Evolutionary conservation across 352 stramenopile genomes (phyloP).

Genomic region (Phytophthora fragariae): DNA sequence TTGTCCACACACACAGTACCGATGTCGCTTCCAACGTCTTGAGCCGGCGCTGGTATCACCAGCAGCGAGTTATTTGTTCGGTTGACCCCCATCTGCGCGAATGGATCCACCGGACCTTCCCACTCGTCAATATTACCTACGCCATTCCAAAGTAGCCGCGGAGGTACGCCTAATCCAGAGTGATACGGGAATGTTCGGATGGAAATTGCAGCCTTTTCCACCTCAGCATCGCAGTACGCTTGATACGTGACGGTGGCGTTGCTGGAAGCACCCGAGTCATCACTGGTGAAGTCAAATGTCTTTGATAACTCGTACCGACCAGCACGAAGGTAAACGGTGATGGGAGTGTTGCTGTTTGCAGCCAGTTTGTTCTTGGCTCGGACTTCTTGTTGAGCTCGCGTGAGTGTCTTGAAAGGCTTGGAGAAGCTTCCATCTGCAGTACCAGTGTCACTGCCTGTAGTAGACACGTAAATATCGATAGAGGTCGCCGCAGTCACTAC

Average conservation of each 20-base stretch:
- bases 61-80: conserved; percentile 53
- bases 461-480: conserved; percentile 62
- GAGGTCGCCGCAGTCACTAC: conserved; percentile 11
- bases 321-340: conserved; percentile 69
- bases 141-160: conserved; percentile 72
- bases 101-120: conserved; percentile 65
- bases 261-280: conserved; percentile 49
- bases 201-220: conserved; percentile 44
- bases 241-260: conserved; percentile 64
- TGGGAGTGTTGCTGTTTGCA: conserved; percentile 35
- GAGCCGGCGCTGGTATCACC: conserved; percentile 19
- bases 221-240: conserved; percentile 64
- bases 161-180: conserved; percentile 40
- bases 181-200: conserved; percentile 59
- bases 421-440: conserved; percentile 55
- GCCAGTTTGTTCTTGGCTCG: conserved; percentile 32
- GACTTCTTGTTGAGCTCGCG: conserved; percentile 53
- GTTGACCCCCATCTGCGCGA: conserved; percentile 66
- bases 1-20: conserved; percentile 71
- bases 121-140: conserved; percentile 51
- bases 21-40: conserved; percentile 42
- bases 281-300: conserved; percentile 59
- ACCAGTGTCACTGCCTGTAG: conserved; percentile 51
- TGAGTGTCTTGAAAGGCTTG: conserved; percentile 61
- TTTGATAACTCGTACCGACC: conserved; percentile 60